Conservation (phyloP, 345 rosid species). For the Lepidium didymum region DNA sequence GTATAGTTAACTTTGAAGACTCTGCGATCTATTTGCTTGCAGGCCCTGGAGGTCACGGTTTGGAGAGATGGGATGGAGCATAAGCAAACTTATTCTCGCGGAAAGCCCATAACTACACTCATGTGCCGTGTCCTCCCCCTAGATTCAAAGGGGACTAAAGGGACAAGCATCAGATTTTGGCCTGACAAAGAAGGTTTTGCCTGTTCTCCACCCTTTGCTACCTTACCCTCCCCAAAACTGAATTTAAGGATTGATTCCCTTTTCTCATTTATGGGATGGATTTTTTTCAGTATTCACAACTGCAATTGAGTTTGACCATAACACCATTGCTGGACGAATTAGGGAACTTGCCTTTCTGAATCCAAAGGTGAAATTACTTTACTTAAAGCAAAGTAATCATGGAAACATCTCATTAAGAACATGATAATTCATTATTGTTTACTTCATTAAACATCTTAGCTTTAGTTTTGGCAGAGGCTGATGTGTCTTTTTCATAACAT, state of each 20-base stretch:
- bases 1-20: not conserved
- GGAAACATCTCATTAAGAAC: not conserved
- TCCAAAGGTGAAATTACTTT: conserved; percentile 54
- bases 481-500: not conserved
- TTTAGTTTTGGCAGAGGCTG: not conserved
- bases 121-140: conserved; percentile 42
- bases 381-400: not conserved
- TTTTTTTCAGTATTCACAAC: conserved; percentile 71
- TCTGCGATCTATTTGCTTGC: conserved; percentile 17
- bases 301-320: conserved; percentile 78
- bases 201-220: conserved; percentile 7
- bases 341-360: conserved; percentile 96
- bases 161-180: conserved; percentile 87
- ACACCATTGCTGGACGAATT: conserved; percentile 79
- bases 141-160: conserved; percentile 55
- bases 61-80: conserved; percentile 88
- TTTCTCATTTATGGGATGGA: not conserved
- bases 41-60: conserved; percentile 79
- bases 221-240: not conserved
- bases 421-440: not conserved
- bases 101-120: conserved; percentile 64
- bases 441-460: conserved; percentile 10
- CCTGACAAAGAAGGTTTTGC: conserved; percentile 87
- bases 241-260: conserved; percentile 7
- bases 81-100: conserved; percentile 81